phyloP scores from a whole-genome alignment of 768 basidiomycete species.

The Lentinula edodes region DNA sequence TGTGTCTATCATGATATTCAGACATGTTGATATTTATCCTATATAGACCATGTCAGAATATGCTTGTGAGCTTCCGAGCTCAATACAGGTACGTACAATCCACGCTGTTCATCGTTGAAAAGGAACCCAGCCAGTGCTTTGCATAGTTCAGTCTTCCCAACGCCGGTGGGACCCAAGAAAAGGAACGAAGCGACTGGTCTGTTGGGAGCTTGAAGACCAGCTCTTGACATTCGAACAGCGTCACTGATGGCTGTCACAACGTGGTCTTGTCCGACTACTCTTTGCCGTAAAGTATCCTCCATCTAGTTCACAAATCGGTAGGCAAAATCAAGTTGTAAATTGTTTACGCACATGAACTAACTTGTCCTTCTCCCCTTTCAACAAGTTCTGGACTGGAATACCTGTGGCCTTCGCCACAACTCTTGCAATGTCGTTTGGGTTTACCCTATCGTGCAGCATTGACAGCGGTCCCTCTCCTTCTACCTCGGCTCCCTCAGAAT shows the following conservation, averaged over 20 bases:
- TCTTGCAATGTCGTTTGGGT: constrained; percentile 81
- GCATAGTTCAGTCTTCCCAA: constrained; percentile 88
- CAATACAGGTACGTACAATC: constrained; percentile 49
- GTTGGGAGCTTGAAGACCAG: constrained; percentile 84
- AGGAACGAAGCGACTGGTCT: constrained; percentile 93
- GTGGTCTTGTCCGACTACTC: constrained; percentile 89
- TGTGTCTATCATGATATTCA: constrained; percentile 93
- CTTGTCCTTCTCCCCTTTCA: constrained; percentile 88
- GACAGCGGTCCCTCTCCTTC: constrained; percentile 43
- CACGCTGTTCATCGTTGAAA: constrained; percentile 84
- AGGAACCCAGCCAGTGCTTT: constrained; percentile 87
- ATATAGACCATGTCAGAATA: neutral
- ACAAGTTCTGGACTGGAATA: constrained; percentile 82
- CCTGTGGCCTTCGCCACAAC: constrained; percentile 88
- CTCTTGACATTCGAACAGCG: constrained; percentile 88
- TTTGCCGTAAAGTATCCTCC: constrained; percentile 69
- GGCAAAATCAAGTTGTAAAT: neutral
- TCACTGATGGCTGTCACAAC: constrained; percentile 81
- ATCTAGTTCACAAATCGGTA: constrained; percentile 44
- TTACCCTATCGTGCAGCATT: constrained; percentile 83
- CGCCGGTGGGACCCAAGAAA: constrained; percentile 85
- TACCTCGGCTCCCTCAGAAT: constrained; percentile 30
- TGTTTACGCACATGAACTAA: constrained; percentile 67
- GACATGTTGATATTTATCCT: constrained; percentile 94
- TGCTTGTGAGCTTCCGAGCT: neutral